Percentiles rank a stretch among this genome's conserved stretches.
These are phyloP conservation scores for Populus euphratica DNA, from an alignment of 345 rosid genomes.

Conservation along the genomic window DNA sequence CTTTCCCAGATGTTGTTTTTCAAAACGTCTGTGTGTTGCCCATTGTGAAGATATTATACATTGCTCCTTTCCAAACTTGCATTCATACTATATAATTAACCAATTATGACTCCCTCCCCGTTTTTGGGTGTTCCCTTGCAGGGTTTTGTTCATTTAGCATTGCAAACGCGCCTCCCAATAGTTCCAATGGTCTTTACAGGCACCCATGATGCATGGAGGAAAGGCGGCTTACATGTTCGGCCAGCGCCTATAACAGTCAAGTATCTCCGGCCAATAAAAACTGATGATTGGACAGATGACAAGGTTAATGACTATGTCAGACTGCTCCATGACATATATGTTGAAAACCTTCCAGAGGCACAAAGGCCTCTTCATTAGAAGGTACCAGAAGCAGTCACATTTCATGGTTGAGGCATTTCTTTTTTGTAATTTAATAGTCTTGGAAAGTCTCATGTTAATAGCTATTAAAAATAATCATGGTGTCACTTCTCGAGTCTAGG, in stretches of 20 bases:
- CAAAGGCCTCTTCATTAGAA: conserved; percentile 25
- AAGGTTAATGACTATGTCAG: conserved; percentile 13
- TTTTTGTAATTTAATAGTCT: background rate
- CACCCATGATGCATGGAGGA: conserved; percentile 59
- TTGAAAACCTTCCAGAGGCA: conserved; percentile 21
- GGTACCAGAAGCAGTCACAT: background rate
- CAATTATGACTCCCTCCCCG: background rate
- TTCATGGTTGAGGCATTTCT: background rate
- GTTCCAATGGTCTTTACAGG: conserved; percentile 49
- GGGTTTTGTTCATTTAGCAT: conserved; percentile 58
- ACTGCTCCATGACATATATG: conserved; percentile 4
- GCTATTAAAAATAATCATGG: too few species aligned
- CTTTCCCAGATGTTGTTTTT: too few species aligned
- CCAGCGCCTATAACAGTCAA: conserved; percentile 47
- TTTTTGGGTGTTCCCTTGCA: conserved; percentile 17
- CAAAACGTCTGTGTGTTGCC: too few species aligned
- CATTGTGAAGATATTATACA: too few species aligned
- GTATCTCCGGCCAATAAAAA: conserved; percentile 48
- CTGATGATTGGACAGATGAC: conserved; percentile 14
- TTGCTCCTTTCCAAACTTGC: background rate
- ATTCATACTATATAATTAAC: background rate
- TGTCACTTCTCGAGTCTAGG: too few species aligned
- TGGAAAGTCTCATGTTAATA: too few species aligned
- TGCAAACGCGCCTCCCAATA: conserved; percentile 44
- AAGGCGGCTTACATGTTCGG: conserved; percentile 48